phyloP scores from a whole-genome alignment of 495 filamentous ascomycete species.

The Penicillium tannophilum region DNA sequence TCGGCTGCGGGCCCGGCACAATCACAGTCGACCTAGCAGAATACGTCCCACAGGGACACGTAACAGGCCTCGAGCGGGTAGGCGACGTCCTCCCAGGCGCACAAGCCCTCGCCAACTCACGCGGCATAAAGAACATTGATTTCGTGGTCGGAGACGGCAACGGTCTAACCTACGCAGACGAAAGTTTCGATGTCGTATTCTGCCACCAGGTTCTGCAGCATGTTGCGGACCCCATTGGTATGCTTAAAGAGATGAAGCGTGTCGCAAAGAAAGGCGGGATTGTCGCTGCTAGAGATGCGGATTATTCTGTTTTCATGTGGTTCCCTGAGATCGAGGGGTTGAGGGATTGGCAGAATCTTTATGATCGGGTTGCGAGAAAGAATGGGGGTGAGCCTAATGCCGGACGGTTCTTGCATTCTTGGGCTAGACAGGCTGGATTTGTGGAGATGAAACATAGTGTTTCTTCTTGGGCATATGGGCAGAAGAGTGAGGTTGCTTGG shows the following conservation, averaged over 20 bases:
- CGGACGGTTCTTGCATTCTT: slow-evolving; percentile 49
- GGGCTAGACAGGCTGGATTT: slow-evolving; percentile 54
- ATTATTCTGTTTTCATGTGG: slow-evolving; percentile 43
- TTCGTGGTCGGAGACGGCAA: slow-evolving; percentile 52
- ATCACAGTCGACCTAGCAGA: slow-evolving; percentile 56
- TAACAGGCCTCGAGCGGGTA: slow-evolving; percentile 44
- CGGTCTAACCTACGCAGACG: slow-evolving; percentile 44
- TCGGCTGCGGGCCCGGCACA: slow-evolving; percentile 61
- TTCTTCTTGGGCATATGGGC: slow-evolving; percentile 50
- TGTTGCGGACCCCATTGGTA: slow-evolving; percentile 41
- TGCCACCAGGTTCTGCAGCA: slow-evolving; percentile 58
- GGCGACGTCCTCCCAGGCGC: slow-evolving; percentile 40
- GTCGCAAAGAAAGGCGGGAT: slow-evolving; percentile 55
- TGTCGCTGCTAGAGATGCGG: slow-evolving; percentile 50
- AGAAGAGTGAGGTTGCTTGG: slow-evolving; percentile 42
- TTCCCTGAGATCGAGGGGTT: slow-evolving; percentile 49
- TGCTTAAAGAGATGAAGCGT: slow-evolving; percentile 52
- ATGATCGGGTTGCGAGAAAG: slow-evolving; percentile 35
- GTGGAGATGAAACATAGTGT: slow-evolving; percentile 36
- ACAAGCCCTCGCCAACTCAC: slow-evolving; percentile 33
- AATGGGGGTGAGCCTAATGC: slow-evolving; percentile 54
- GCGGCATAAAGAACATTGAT: slow-evolving; percentile 43
- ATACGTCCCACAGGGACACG: slow-evolving; percentile 46
- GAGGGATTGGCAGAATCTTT: slow-evolving; percentile 41
- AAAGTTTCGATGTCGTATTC: slow-evolving; percentile 58